Evolutionary conservation across 1,284 basidiomycete genomes (phyloP).

Genomic region (Leccinum variabile): DNA sequence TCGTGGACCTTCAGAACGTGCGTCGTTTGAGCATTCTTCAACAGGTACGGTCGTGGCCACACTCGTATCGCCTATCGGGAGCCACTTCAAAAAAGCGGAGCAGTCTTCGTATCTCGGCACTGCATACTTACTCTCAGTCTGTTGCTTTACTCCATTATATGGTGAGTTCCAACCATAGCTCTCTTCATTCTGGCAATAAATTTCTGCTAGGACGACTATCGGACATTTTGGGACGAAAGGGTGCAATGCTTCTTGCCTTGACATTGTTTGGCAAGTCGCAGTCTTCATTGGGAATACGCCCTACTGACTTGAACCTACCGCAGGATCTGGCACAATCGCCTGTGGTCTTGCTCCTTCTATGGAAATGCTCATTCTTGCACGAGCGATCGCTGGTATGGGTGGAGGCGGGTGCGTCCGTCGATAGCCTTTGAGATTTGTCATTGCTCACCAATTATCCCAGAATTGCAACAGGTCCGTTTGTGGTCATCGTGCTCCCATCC

Average conservation of each 20-base stretch:
- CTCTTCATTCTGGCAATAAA: background rate
- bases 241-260: background rate
- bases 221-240: background rate
- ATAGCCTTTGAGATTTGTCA: too few species aligned
- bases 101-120: slow-evolving; percentile 87
- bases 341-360: background rate
- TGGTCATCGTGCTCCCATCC: slow-evolving; percentile 3
- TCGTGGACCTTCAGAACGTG: too few species aligned
- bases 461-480: slow-evolving; percentile 70
- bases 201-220: background rate
- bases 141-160: slow-evolving; percentile 84
- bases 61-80: slow-evolving; percentile 75
- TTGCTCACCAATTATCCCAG: background rate
- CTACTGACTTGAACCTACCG: background rate
- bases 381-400: background rate
- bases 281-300: background rate
- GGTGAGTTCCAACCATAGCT: background rate
- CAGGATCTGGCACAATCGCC: background rate
- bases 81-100: slow-evolving; percentile 74
- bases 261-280: background rate
- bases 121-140: slow-evolving; percentile 83
- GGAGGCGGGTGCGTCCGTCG: slow-evolving; percentile 20
- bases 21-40: background rate
- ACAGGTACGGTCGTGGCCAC: slow-evolving; percentile 78
- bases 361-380: slow-evolving; percentile 70